Evolutionary conservation across 2,329 filamentous ascomycete genomes (phyloP), one percentile per base, ranked within the genome.

Genomic region (Sporothrix variecibatus): DNA sequence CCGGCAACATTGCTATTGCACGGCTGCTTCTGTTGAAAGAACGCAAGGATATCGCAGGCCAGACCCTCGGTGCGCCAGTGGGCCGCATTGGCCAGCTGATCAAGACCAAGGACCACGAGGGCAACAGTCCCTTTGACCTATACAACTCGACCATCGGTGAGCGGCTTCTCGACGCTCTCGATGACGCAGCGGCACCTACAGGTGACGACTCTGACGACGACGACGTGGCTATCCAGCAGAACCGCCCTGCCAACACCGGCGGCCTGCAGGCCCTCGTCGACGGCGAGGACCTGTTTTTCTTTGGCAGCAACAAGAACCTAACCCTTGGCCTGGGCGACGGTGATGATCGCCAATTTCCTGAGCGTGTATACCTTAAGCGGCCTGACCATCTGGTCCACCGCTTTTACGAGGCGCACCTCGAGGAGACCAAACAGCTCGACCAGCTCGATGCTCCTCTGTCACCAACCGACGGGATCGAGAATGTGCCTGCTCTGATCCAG

Each of bases 301-400:
- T 98, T 82, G 96, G 96, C 69, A 98, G 95, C 82, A 99, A 98
- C 83, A 97, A 96, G 80, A 99, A 99, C 78, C 84, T 97, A 11
- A 96, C 93, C 0, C 88, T 99, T 28, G 96, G 96, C 1, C 92
- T 98, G 75, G 95, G 95, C n/a, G 95, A 99, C 80, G 92, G 97
- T 79, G 94, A 98, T 81, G 95, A 99, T 80, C 91, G 96, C 2
- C 95, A 98, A 77, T 97, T 92, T 79, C 96, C 96, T 0, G 96
- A 98, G 81, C 92, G 94, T 11, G 90, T 98, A 12, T 85, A 87
- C 43, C 82, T 98, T 46, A 89, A 90, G 73, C 90, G 95, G 20
- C 94, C 96, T 0, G 91, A 93, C 31, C 90, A 94, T 79, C 86
- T 98, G 1, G 82, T 97, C 17, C 88, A 89, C 69, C 87, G 90